Conservation (phyloP, 139 green algal species). For the Ettlia oleoabundans region DNA sequence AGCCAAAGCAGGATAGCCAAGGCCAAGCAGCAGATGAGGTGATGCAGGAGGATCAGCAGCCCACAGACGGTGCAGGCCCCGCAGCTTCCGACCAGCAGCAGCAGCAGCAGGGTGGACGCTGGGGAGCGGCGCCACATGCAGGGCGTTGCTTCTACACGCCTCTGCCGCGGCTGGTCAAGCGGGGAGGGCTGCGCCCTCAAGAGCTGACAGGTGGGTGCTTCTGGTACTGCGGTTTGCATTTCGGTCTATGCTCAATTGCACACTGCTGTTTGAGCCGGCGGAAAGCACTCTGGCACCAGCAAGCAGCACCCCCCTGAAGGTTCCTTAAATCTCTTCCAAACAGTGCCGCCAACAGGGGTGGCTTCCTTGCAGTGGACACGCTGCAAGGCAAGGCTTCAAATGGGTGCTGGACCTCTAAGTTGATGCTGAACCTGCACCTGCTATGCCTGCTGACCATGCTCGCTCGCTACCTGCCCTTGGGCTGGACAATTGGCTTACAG, state of each 20-base stretch:
- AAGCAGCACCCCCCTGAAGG: too few species aligned
- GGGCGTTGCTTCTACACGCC: constrained; percentile 73
- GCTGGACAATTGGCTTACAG: too few species aligned
- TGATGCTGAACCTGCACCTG: too few species aligned
- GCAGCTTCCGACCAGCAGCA: neutral
- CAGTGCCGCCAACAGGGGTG: too few species aligned
- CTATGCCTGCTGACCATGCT: too few species aligned
- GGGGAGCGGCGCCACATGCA: constrained; percentile 30
- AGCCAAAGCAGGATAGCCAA: neutral
- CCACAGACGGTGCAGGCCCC: neutral
- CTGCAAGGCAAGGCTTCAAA: too few species aligned
- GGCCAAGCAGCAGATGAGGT: constrained; percentile 18
- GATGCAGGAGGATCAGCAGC: constrained; percentile 31
- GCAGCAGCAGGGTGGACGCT: constrained; percentile 18
- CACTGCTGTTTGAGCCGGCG: neutral
- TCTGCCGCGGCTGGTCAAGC: constrained; percentile 71
- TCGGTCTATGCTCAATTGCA: neutral
- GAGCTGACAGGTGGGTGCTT: constrained; percentile 64
- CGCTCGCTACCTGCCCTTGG: too few species aligned
- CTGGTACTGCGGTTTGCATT: neutral
- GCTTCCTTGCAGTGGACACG: too few species aligned
- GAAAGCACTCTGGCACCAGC: too few species aligned
- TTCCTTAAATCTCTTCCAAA: neutral
- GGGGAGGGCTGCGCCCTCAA: constrained; percentile 30
- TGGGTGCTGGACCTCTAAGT: too few species aligned